Conservation (phyloP, 257 asterid genomes). For the Dorcoceras hygrometricum region DNA sequence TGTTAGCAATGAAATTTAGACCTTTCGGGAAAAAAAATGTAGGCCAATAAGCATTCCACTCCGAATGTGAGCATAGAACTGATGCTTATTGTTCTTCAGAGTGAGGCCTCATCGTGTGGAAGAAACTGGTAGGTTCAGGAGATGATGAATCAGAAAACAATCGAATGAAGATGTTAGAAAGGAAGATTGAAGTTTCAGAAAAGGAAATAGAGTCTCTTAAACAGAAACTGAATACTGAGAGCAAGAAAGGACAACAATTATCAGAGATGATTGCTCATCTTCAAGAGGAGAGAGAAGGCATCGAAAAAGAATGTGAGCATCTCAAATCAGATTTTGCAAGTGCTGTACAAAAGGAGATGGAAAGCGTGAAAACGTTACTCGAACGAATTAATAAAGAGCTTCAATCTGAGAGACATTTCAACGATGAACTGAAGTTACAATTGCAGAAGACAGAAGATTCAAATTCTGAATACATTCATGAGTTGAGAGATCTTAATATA, state of each 20-base stretch:
- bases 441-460: constrained; percentile 84
- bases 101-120: no score
- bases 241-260: constrained; percentile 59
- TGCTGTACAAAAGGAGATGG: constrained; percentile 30
- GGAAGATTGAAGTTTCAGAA: constrained; percentile 73
- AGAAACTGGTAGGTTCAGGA: constrained; percentile 37
- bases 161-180: constrained; percentile 48
- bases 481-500: constrained; percentile 69
- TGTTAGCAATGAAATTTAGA: constrained; percentile 15
- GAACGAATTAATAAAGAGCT: constrained; percentile 59
- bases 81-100: constrained; percentile 33
- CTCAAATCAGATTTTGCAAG: constrained; percentile 44
- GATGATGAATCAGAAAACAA: constrained; percentile 39
- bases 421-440: constrained; percentile 50
- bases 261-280: constrained; percentile 49
- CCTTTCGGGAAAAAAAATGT: no score
- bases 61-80: constrained; percentile 19
- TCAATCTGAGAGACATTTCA: constrained; percentile 55
- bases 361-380: constrained; percentile 30
- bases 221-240: constrained; percentile 67
- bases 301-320: constrained; percentile 58
- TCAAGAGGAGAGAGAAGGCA: constrained; percentile 57
- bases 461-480: constrained; percentile 75
- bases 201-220: constrained; percentile 72
- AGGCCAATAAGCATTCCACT: no score